A percentile compares a stretch with the other conserved stretches of the same genome.
These are phyloP conservation scores for Entomortierella chlamydospora DNA, from an alignment of 192 early-diverging fungal species.

Conservation along the genomic window DNA sequence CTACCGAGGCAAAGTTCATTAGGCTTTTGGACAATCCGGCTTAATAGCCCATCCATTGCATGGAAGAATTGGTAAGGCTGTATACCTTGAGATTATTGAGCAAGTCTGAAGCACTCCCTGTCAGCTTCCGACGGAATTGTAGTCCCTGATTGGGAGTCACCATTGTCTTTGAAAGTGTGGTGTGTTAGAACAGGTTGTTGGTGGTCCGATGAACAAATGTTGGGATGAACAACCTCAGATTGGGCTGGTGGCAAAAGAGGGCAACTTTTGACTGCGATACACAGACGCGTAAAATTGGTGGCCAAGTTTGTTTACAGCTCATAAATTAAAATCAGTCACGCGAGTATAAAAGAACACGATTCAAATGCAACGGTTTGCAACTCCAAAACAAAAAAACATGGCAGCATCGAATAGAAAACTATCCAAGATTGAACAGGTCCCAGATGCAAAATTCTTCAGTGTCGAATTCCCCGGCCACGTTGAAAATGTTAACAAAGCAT, in stretches of 20 bases:
- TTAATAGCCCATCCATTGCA: not conserved
- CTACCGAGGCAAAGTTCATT: conserved; percentile 52
- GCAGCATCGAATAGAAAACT: not conserved
- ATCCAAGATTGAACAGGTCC: conserved; percentile 7
- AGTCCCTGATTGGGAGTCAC: conserved; percentile 19
- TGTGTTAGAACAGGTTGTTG: no score
- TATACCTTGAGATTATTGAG: conserved; percentile 49
- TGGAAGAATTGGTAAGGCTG: not conserved
- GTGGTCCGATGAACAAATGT: no score
- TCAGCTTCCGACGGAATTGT: conserved; percentile 36
- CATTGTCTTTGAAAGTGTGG: no score
- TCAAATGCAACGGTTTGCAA: no score
- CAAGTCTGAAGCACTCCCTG: conserved; percentile 25
- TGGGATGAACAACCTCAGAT: no score
- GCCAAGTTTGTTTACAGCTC: conserved; percentile 25
- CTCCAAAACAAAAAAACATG: not conserved
- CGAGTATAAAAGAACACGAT: not conserved
- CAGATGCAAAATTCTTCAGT: conserved; percentile 29
- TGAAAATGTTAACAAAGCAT: conserved; percentile 25
- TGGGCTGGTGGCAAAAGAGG: not conserved
- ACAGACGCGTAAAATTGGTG: conserved; percentile 42
- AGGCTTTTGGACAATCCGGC: not conserved
- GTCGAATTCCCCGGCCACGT: conserved; percentile 49
- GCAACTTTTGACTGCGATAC: not conserved
- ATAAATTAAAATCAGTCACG: not conserved